A percentile compares a stretch with the other conserved stretches of the same genome.
Conservation (phyloP, 139 green algal genomes). For the Desmodesmus armatus region DNA sequence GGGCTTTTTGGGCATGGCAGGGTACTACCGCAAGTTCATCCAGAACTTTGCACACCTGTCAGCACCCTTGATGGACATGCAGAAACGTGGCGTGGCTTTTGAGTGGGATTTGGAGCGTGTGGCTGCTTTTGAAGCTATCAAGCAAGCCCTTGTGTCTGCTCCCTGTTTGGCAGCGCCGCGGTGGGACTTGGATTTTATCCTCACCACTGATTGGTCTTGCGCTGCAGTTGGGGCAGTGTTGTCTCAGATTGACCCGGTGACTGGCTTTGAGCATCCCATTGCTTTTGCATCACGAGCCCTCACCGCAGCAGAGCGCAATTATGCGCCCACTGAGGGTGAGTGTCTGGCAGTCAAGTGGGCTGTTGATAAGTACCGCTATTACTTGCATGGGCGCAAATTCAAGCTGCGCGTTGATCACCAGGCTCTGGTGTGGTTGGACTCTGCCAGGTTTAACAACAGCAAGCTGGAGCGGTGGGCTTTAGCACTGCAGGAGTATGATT, state of each 20-base stretch:
- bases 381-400: conserved; percentile 38
- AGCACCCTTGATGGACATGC: neutral
- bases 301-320: neutral
- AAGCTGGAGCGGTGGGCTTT: conserved; percentile 3
- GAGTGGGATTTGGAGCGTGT: conserved; percentile 28
- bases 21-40: conserved; percentile 37
- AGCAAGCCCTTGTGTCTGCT: conserved; percentile 23
- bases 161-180: conserved; percentile 24
- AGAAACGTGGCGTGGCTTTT: neutral
- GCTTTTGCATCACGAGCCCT: conserved; percentile 1
- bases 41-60: conserved; percentile 24
- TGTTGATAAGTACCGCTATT: conserved; percentile 30
- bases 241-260: conserved; percentile 16
- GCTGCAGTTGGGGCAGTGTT: conserved; percentile 42
- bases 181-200: conserved; percentile 27
- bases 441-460: neutral
- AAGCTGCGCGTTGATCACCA: conserved; percentile 19
- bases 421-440: conserved; percentile 33
- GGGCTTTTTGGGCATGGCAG: conserved; percentile 45
- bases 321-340: conserved; percentile 14
- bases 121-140: conserved; percentile 41
- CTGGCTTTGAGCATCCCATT: conserved; percentile 23
- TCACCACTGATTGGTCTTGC: conserved; percentile 49
- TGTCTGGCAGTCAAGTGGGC: conserved; percentile 19
- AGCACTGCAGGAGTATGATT: conserved; percentile 36